Evolutionary conservation across 2,329 filamentous ascomycete species (phyloP), one percentile per base, ranked within the genome.

Genomic region (Colletotrichum godetiae): DNA sequence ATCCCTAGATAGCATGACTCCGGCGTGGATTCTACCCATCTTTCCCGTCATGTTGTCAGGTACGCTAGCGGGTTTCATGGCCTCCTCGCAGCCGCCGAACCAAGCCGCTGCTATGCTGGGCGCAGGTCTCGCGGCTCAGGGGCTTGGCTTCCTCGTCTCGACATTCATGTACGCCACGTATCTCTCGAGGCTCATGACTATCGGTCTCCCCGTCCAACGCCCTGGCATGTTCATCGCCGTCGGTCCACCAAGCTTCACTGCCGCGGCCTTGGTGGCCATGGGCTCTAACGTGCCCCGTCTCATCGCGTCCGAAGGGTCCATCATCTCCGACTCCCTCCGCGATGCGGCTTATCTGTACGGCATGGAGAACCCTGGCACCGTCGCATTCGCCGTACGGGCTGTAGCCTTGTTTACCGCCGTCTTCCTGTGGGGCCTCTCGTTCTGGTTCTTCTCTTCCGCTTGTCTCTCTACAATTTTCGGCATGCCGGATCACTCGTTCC

Each of bases 171-270:
- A 91, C 78, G 85, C 88, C 1, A 87, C 88, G 71, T 92, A 90
- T 77, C 84, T 92, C 64, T 86, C 85, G n/a, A 84, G 90, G 1
- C 82, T 92, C 22, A 88, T 92, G 85, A 84, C 86, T 65, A 84
- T 84, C 24, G 82, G 89, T 1, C 84, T 92, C 10, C 90, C 90
- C 2, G 86, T 86, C 70, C 87, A 88, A 68, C 82, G 90, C 60
- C 89, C 89, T 0, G 90, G 86, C 5, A 90, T 92, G 87, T 92
- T 92, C 81, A 91, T 92, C 77, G 88, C 88, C 58, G 90, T 92
- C 49, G 90, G 90, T 0, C 89, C 90, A 8, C 89, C 89, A 0
- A 82, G 82, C 58, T 81, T 90, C 65, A 83, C 86, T 31, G 81
- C 84, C 19, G 84, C 79, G 1, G 80, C 80, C 6, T 67, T 83